A percentile compares a stretch with the other conserved stretches of the same genome.
Evolutionary conservation across 1,284 basidiomycete genomes (phyloP).

Genomic region (Fomitopsis betulina): DNA sequence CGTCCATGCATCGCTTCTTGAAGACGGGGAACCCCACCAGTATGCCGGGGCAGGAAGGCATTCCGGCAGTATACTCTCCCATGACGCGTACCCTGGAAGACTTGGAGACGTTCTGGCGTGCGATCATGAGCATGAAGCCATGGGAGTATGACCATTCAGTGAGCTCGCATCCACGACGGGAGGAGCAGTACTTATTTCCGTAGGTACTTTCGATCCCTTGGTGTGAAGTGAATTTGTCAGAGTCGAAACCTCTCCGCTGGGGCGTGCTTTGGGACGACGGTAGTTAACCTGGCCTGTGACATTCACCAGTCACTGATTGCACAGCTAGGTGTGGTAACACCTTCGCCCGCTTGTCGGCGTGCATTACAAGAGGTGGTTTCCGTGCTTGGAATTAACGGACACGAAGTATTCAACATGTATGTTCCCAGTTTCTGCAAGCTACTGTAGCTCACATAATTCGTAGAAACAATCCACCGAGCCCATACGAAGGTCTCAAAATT

Average conservation of each 20-base stretch:
- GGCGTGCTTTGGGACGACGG: slow-evolving; percentile 56
- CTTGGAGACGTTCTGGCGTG: slow-evolving; percentile 28
- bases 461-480: slow-evolving; percentile 31
- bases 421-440: slow-evolving; percentile 9
- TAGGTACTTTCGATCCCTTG: slow-evolving; percentile 45
- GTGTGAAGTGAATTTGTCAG: slow-evolving; percentile 41
- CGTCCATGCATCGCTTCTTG: slow-evolving; percentile 42
- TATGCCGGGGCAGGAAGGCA: slow-evolving; percentile 51
- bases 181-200: background rate
- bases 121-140: slow-evolving; percentile 52
- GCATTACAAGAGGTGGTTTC: slow-evolving; percentile 49
- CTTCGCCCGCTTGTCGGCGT: slow-evolving; percentile 57
- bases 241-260: slow-evolving; percentile 38
- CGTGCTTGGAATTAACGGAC: slow-evolving; percentile 41
- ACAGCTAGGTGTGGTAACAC: slow-evolving; percentile 35
- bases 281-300: slow-evolving; percentile 2
- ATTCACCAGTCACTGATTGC: background rate
- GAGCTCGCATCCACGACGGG: slow-evolving; percentile 10
- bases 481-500: slow-evolving; percentile 33
- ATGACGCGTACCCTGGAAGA: slow-evolving; percentile 29
- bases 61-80: slow-evolving; percentile 27
- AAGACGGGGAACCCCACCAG: slow-evolving; percentile 42
- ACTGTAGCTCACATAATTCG: background rate
- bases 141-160: slow-evolving; percentile 60
- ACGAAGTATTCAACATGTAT: slow-evolving; percentile 46